Conservation (phyloP, 768 basidiomycete species). For the Paxillus involutus region DNA sequence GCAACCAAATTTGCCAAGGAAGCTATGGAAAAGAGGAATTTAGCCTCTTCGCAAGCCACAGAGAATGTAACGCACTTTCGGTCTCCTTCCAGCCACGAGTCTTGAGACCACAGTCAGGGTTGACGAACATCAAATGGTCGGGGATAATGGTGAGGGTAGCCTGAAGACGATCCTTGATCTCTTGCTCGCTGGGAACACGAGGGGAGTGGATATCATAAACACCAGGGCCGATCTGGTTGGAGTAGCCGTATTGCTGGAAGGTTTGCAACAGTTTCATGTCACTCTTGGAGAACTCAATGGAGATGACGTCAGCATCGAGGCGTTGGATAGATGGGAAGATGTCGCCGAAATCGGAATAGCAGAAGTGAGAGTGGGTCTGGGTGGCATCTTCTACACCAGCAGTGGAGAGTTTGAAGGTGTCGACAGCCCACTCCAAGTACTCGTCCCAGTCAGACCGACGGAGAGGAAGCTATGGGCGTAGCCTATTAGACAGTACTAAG, state of each 20-base stretch:
- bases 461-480: conserved; percentile 72
- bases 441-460: conserved; percentile 94
- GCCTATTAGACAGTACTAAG: conserved; percentile 5
- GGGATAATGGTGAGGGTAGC: conserved; percentile 83
- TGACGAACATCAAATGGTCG: conserved; percentile 81
- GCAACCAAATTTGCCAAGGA: conserved; percentile 84
- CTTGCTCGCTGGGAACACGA: conserved; percentile 90
- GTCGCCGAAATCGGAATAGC: conserved; percentile 98
- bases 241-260: conserved; percentile 94
- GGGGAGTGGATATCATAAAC: conserved; percentile 99
- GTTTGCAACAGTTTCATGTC: conserved; percentile 97
- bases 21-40: conserved; percentile 37
- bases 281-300: conserved; percentile 97
- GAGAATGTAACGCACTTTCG: conserved; percentile 49
- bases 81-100: conserved; percentile 99
- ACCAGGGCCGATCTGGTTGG: conserved; percentile 97
- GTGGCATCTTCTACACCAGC: conserved; percentile 92
- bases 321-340: conserved; percentile 97
- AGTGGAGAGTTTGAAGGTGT: conserved; percentile 97
- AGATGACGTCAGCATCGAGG: conserved; percentile 98
- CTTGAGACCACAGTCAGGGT: conserved; percentile 99
- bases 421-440: conserved; percentile 98
- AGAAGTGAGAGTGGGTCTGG: conserved; percentile 99
- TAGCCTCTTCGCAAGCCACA: conserved; percentile 1
- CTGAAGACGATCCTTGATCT: conserved; percentile 91